Evolutionary conservation across 1,284 basidiomycete genomes (phyloP).

Genomic region (Melampsora americana): DNA sequence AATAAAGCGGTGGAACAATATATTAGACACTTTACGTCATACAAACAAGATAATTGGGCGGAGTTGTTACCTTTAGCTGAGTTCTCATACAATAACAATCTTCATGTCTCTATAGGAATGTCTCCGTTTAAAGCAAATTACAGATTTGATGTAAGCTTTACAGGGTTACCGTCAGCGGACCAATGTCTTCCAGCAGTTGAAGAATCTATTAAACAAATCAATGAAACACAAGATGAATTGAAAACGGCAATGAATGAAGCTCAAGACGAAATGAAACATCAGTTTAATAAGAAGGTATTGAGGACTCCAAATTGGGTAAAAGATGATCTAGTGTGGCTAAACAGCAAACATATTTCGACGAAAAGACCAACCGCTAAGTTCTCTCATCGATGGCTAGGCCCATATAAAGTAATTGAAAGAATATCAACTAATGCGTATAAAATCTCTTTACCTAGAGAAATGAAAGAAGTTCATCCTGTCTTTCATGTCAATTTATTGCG

Average conservation of each 20-base stretch:
- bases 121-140: background rate
- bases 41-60: too few species aligned
- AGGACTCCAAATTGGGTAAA: background rate
- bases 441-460: background rate
- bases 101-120: background rate
- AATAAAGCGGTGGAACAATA: too few species aligned
- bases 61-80: too few species aligned
- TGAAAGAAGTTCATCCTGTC: background rate
- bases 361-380: background rate
- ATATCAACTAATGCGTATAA: too few species aligned
- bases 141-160: background rate
- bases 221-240: background rate
- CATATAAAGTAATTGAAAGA: too few species aligned
- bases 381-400: too few species aligned
- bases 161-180: background rate
- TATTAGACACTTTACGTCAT: too few species aligned
- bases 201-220: background rate
- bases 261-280: constrained; percentile 11
- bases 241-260: background rate
- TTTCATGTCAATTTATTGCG: constrained; percentile 2
- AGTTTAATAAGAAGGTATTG: background rate
- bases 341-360: background rate
- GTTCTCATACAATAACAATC: too few species aligned
- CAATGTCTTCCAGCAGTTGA: constrained; percentile 2
- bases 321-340: background rate